Conservation (phyloP, 2,329 filamentous ascomycete species). For the Aspergillus udagawae region DNA sequence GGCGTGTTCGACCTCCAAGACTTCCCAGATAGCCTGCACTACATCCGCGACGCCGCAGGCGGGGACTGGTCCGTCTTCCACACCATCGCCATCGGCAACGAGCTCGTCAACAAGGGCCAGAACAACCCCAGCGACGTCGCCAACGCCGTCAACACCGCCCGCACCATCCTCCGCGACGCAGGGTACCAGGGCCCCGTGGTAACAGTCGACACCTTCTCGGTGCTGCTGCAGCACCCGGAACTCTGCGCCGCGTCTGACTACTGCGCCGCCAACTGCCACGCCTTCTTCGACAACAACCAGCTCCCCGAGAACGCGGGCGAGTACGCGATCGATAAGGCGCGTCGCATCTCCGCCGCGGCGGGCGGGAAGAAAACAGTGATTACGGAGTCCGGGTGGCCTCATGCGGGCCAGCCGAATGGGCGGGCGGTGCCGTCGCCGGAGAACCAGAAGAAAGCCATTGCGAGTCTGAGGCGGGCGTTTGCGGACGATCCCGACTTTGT, state of each 20-base stretch:
- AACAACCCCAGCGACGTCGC: slow-evolving; percentile 53
- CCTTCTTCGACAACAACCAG: slow-evolving; percentile 71
- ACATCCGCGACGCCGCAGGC: slow-evolving; percentile 57
- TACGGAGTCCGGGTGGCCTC: slow-evolving; percentile 83
- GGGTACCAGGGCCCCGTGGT: slow-evolving; percentile 73
- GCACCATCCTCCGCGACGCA: slow-evolving; percentile 53
- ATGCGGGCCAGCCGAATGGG: slow-evolving; percentile 61
- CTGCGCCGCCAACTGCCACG: slow-evolving; percentile 76
- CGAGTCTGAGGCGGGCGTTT: slow-evolving; percentile 61
- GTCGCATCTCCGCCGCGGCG: slow-evolving; percentile 42
- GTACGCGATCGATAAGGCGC: slow-evolving; percentile 60
- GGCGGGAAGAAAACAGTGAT: slow-evolving; percentile 64
- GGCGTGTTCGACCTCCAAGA: slow-evolving; percentile 65
- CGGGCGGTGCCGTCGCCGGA: slow-evolving; percentile 63
- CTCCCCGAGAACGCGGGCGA: slow-evolving; percentile 58
- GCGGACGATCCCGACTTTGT: slow-evolving; percentile 47
- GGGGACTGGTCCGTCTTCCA: slow-evolving; percentile 66
- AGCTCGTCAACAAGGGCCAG: slow-evolving; percentile 65
- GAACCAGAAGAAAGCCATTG: slow-evolving; percentile 64
- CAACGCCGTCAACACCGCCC: slow-evolving; percentile 55
- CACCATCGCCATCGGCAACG: slow-evolving; percentile 75
- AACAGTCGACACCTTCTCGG: slow-evolving; percentile 73
- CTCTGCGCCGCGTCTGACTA: slow-evolving; percentile 73
- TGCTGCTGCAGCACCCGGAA: slow-evolving; percentile 60
- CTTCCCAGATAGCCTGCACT: slow-evolving; percentile 54